Percentiles rank a stretch among this genome's conserved stretches.
phyloP scores from a whole-genome alignment of 805 yeast genomes.

The Suhomyces canberraensis region DNA sequence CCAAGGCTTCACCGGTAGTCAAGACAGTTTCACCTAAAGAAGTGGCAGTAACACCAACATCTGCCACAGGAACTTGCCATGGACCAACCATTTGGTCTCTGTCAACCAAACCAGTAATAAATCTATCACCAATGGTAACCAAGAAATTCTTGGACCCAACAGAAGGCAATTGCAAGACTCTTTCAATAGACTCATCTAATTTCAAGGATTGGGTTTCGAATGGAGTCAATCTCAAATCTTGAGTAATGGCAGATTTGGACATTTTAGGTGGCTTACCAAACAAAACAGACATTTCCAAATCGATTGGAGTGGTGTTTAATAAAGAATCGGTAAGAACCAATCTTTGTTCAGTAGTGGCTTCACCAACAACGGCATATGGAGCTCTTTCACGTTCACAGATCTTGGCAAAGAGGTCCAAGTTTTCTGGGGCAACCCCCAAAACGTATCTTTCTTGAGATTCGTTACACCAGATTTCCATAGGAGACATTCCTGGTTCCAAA shows the following conservation, averaged over 20 bases:
- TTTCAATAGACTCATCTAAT: constrained; percentile 63
- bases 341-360: constrained; percentile 83
- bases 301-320: constrained; percentile 83
- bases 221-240: constrained; percentile 49
- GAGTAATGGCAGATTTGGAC: constrained; percentile 71
- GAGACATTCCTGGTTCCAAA: constrained; percentile 97
- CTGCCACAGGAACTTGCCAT: constrained; percentile 99
- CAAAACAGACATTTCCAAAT: constrained; percentile 88
- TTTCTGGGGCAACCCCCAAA: constrained; percentile 80
- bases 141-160: constrained; percentile 94
- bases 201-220: constrained; percentile 34
- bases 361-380: constrained; percentile 93
- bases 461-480: constrained; percentile 99
- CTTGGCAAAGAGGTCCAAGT: constrained; percentile 64
- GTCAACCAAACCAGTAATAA: constrained; percentile 95
- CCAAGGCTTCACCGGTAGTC: constrained; percentile 92
- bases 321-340: constrained; percentile 76
- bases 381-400: constrained; percentile 95
- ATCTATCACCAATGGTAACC: constrained; percentile 97
- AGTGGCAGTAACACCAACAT: constrained; percentile 93
- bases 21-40: constrained; percentile 73
- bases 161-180: constrained; percentile 86
- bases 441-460: constrained; percentile 99
- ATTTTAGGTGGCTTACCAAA: constrained; percentile 98
- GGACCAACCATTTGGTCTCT: constrained; percentile 99